These are phyloP conservation scores for Suillus variegatus DNA, from an alignment of 768 basidiomycete genomes.

Conservation along the genomic window DNA sequence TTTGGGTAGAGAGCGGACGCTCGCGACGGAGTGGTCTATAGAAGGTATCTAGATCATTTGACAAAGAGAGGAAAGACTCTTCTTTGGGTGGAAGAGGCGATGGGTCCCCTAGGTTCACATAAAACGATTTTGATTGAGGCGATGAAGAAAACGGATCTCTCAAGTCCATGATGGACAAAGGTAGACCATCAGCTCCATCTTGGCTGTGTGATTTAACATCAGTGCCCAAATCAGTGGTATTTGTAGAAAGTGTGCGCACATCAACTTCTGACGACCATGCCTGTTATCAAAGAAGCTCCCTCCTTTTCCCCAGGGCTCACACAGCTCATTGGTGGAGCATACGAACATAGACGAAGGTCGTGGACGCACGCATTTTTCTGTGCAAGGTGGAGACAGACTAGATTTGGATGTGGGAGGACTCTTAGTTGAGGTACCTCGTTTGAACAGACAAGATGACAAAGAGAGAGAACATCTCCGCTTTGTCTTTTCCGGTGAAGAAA, in stretches of 20 bases:
- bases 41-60: constrained; percentile 30
- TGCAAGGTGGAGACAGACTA: not conserved
- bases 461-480: constrained; percentile 11
- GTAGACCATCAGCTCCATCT: not conserved
- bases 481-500: constrained; percentile 10
- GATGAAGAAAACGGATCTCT: constrained; percentile 45
- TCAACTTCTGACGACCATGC: constrained; percentile 3
- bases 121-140: constrained; percentile 45
- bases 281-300: constrained; percentile 7
- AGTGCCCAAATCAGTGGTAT: not conserved
- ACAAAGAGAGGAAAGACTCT: constrained; percentile 45
- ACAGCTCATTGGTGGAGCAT: constrained; percentile 14
- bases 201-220: constrained; percentile 11
- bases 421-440: constrained; percentile 8
- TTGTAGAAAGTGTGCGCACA: constrained; percentile 17
- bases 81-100: constrained; percentile 27
- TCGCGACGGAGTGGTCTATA: constrained; percentile 26
- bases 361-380: constrained; percentile 6
- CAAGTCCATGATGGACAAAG: constrained; percentile 7
- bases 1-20: constrained; percentile 35
- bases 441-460: constrained; percentile 15
- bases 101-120: constrained; percentile 40
- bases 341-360: constrained; percentile 21
- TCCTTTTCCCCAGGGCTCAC: constrained; percentile 10
- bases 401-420: constrained; percentile 9